Percentiles rank a stretch among this genome's conserved stretches.
These are phyloP conservation scores for Uncinocarpus reesii DNA, from an alignment of 2,329 filamentous ascomycete species.

Conservation along the genomic window DNA sequence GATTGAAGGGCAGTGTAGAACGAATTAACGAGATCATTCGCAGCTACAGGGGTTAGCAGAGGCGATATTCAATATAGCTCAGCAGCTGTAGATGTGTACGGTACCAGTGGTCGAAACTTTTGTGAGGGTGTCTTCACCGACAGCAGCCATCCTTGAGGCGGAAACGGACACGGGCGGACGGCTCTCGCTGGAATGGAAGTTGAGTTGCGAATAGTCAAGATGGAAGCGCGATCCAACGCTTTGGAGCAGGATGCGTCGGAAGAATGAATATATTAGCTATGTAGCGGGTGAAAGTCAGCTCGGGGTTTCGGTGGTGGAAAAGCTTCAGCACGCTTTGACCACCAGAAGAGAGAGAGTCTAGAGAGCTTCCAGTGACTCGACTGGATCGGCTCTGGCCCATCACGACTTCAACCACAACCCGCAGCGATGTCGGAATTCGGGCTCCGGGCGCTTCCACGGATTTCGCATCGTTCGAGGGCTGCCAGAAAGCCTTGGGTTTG, in stretches of 20 bases:
- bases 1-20: slow-evolving; percentile 68
- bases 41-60: slow-evolving; percentile 41
- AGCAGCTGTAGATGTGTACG: background rate
- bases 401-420: slow-evolving; percentile 8
- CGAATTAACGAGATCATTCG: slow-evolving; percentile 58
- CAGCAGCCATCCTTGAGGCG: slow-evolving; percentile 23
- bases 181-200: background rate
- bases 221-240: too few relatives aligned
- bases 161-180: background rate
- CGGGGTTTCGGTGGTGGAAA: background rate
- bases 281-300: too few relatives aligned
- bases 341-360: background rate
- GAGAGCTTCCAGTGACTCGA: background rate
- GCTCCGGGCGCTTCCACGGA: slow-evolving; percentile 26
- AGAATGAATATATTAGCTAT: too few relatives aligned
- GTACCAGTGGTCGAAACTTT: slow-evolving; percentile 37
- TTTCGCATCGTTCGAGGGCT: slow-evolving; percentile 19
- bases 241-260: too few relatives aligned
- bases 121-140: slow-evolving; percentile 29
- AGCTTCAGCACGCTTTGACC: background rate
- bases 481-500: slow-evolving; percentile 25
- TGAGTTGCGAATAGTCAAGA: background rate
- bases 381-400: background rate
- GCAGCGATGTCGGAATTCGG: slow-evolving; percentile 24
- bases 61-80: background rate